Evolutionary conservation across 306 rosid genomes (phyloP).

Genomic region (Myrica gale): DNA sequence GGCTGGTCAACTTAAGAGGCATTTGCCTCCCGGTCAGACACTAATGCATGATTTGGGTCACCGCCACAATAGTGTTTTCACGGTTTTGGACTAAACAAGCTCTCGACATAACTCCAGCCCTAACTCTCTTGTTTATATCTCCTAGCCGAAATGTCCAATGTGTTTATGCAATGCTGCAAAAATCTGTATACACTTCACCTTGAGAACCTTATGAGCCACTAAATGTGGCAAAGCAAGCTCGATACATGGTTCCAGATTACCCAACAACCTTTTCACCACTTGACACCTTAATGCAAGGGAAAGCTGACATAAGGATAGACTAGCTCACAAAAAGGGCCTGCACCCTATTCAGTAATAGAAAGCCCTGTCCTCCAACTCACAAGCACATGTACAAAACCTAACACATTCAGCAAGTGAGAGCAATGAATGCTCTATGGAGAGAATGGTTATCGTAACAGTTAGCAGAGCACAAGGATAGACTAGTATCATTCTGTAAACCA

Average conservation of each 20-base stretch:
- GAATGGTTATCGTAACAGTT: neutral
- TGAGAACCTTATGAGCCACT: neutral
- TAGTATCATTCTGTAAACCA: neutral
- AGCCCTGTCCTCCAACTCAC: neutral
- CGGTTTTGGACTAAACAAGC: neutral
- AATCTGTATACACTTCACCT: neutral
- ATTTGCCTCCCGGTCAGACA: neutral
- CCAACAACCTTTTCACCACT: slow-evolving; percentile 5
- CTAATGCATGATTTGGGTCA: slow-evolving; percentile 5
- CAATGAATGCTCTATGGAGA: neutral
- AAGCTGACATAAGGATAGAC: neutral
- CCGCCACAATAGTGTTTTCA: neutral
- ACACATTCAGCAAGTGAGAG: neutral
- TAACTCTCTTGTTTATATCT: too few relatives aligned
- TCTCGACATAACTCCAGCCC: neutral
- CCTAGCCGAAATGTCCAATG: too few relatives aligned
- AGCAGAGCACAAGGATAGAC: neutral
- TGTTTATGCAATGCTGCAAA: too few relatives aligned
- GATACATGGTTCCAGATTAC: neutral
- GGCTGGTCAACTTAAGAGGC: slow-evolving; percentile 5
- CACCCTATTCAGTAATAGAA: neutral
- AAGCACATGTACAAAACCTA: neutral
- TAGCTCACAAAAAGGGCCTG: neutral
- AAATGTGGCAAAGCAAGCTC: neutral
- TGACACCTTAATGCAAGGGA: neutral